Conservation (phyloP, 495 filamentous ascomycete species). For the Acidiella bohemica region DNA sequence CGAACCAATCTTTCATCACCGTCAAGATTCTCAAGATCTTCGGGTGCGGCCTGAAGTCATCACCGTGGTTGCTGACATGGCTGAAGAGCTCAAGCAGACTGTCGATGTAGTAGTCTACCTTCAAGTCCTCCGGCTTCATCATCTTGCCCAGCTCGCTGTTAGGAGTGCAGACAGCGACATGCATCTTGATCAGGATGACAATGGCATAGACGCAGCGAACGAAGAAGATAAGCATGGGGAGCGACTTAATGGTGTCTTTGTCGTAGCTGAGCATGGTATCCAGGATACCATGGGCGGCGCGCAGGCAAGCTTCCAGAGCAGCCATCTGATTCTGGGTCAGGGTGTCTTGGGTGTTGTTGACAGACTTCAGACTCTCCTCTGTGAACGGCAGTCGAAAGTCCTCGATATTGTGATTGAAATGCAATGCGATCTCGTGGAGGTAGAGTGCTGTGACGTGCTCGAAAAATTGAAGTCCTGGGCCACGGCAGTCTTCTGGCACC, state of each 20-base stretch:
- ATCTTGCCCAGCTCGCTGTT: constrained; percentile 61
- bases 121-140: constrained; percentile 58
- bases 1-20: constrained; percentile 63
- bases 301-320: constrained; percentile 58
- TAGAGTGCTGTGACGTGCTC: constrained; percentile 61
- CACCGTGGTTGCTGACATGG: constrained; percentile 45
- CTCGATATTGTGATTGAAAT: constrained; percentile 53
- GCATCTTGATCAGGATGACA: constrained; percentile 80
- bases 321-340: constrained; percentile 43
- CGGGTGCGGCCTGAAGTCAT: constrained; percentile 52
- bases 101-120: constrained; percentile 62
- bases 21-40: constrained; percentile 66
- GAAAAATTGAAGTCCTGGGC: constrained; percentile 40
- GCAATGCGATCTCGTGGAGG: constrained; percentile 75
- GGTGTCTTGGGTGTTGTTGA: constrained; percentile 25
- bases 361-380: constrained; percentile 34
- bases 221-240: constrained; percentile 67
- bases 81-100: constrained; percentile 52
- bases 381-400: constrained; percentile 42
- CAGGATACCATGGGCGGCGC: constrained; percentile 59
- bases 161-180: constrained; percentile 57
- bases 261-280: constrained; percentile 53
- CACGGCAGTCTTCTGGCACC: constrained; percentile 36
- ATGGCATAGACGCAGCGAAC: constrained; percentile 71
- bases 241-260: constrained; percentile 44